Evolutionary conservation across 2,329 filamentous ascomycete species (phyloP), one percentile per base, ranked within the genome.

Genomic region (Penicillium palitans): DNA sequence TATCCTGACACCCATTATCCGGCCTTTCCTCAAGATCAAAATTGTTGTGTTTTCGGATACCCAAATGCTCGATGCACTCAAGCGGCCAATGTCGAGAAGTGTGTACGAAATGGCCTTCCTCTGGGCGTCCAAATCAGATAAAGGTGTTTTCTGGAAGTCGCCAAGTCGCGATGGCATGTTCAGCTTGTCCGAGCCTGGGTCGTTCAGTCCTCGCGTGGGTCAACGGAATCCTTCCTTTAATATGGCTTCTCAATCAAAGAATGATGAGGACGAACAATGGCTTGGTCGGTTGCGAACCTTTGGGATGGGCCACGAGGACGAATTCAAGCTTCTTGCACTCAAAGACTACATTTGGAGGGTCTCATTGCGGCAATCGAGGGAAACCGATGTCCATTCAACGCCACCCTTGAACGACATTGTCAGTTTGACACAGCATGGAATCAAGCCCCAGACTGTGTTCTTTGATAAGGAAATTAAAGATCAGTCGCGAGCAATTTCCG

Each of bases 231-330:
- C 66, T 44, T 52, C 58, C 35, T 60, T 70, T 49, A 65, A 85
- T 10, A 76, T 95, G 29, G 83, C 80, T 62, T 86, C 85, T 64
- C 78, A 90, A 4, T 77, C 84, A 0, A 93, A 87, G 70, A 96
- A 93, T 65, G 92, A 96, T 9, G 93, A 98, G 72, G 95, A 99
- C 70, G 92, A 97, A 61, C 86, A 92, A 65, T 98, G 95, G 93
- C 79, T 99, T n/a, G 81, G 84, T 15, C 89, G 91, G 63, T 78
- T 99, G 48, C 86, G 90, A 51, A 96, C 91, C 63, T 85, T 96
- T 42, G 95, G 95, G 0, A 86, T 99, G 79, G 80, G 82, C 1
- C 70, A 81, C 1, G 93, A 97, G 45, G 93, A 99, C 66, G 95
- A 99, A 65, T 85, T 90, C 70, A 98, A 99, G 73, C 78, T 99